These are phyloP conservation scores for Chaetomium fimeti DNA, from an alignment of 495 filamentous ascomycete genomes.

Conservation along the genomic window DNA sequence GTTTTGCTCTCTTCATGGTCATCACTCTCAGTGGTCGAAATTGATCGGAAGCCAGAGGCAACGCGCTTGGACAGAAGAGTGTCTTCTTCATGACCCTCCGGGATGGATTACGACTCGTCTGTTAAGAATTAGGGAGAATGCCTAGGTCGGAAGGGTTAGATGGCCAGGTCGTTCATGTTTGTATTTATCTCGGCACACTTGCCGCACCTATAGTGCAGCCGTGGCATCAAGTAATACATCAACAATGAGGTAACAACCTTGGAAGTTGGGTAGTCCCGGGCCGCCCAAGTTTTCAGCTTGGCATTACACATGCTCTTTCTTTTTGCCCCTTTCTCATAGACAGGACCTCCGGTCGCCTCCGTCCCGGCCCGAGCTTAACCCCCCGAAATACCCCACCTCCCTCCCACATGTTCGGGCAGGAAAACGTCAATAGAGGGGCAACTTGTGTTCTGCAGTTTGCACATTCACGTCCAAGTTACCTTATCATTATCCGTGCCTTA, in stretches of 20 bases:
- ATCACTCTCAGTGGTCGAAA: background rate
- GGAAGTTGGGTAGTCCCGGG: too few relatives aligned
- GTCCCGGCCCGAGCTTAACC: background rate
- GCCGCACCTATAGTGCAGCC: constrained; percentile 3
- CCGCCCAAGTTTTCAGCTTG: too few relatives aligned
- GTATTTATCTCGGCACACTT: constrained; percentile 13
- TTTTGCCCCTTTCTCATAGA: too few relatives aligned
- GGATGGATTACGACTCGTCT: constrained; percentile 13
- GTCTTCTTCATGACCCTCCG: constrained; percentile 5
- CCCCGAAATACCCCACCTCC: constrained; percentile 14
- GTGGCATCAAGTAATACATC: constrained; percentile 13
- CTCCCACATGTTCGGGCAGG: background rate
- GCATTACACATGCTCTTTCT: too few relatives aligned
- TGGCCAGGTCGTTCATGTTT: constrained; percentile 16
- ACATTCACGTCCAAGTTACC: background rate
- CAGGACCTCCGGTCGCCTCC: background rate
- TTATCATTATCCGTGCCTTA: constrained; percentile 9
- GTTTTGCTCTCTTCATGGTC: constrained; percentile 12
- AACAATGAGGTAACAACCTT: background rate
- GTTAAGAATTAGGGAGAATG: constrained; percentile 19
- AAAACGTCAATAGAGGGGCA: constrained; percentile 26
- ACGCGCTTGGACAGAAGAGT: constrained; percentile 13
- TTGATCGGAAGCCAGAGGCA: constrained; percentile 2
- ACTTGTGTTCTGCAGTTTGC: constrained; percentile 4
- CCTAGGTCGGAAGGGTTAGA: constrained; percentile 19